These are phyloP conservation scores for Flaveria linearis DNA, from an alignment of 129 eudicot genomes.

Conservation along the genomic window DNA sequence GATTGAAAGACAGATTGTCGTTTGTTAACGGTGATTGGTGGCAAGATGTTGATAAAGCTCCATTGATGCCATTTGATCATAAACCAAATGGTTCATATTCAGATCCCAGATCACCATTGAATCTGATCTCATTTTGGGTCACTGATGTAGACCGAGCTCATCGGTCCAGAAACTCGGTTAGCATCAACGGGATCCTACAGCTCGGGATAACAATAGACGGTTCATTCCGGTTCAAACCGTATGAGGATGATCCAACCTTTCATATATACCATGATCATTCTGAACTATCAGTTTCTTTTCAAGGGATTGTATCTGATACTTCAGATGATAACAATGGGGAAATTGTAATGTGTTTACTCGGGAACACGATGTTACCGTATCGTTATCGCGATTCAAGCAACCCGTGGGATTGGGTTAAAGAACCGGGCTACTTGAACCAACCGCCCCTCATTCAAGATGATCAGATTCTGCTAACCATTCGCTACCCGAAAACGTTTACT, in stretches of 20 bases:
- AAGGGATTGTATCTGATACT: slow-evolving; percentile 71
- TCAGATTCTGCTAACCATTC: slow-evolving; percentile 66
- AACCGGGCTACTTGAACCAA: slow-evolving; percentile 60
- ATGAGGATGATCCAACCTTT: slow-evolving; percentile 48
- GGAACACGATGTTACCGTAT: slow-evolving; percentile 76
- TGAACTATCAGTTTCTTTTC: slow-evolving; percentile 56
- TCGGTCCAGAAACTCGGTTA: slow-evolving; percentile 51
- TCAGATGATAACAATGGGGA: slow-evolving; percentile 55
- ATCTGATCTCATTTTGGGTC: slow-evolving; percentile 73
- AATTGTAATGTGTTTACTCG: slow-evolving; percentile 73
- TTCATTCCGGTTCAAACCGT: slow-evolving; percentile 47
- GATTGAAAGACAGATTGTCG: slow-evolving; percentile 56
- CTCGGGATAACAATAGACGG: slow-evolving; percentile 55
- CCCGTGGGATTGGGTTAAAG: slow-evolving; percentile 94
- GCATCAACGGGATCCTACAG: slow-evolving; percentile 58
- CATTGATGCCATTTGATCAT: slow-evolving; percentile 76
- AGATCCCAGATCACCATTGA: slow-evolving; percentile 53
- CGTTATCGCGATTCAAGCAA: slow-evolving; percentile 60
- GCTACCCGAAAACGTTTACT: slow-evolving; percentile 58
- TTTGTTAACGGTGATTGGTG: slow-evolving; percentile 92
- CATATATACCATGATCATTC: slow-evolving; percentile 68
- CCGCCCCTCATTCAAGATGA: slow-evolving; percentile 86
- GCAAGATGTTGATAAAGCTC: slow-evolving; percentile 62
- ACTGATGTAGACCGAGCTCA: slow-evolving; percentile 65
- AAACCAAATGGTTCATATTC: slow-evolving; percentile 6